Base-by-base conservation (phyloP, 306 rosid genomes). In the Corylus americana region DNA sequence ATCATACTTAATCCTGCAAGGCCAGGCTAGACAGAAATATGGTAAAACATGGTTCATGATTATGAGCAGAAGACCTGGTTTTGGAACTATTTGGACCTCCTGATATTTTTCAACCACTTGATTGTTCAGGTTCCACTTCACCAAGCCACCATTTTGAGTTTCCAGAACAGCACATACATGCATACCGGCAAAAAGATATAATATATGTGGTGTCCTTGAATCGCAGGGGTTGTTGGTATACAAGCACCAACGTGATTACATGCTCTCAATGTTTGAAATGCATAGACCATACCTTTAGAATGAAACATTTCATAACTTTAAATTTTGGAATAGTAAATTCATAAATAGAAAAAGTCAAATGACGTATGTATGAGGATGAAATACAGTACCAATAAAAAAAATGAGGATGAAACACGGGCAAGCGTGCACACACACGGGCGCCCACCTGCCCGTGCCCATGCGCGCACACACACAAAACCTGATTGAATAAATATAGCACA, bases 401-500 rank as follows among this genome's bases (percentile, higher is more conserved):
- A 39, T 39, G 44, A 39, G 44, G 4, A 42, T 42, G 45, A 42
- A 42, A 31, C 35, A 31, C 35, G 2, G 3, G 35, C 35, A 31
- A 31, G 35, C 35, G 0, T 3, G 35, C 35, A 31, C 35, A 31
- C 35, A 31, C 35, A 31, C 3, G 0, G 35, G 35, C 0, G 35
- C 35, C 2, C 35, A 31, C 2, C 35, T 3, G 2, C 35, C 2
- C 35, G 2, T 3, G 2, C 35, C 0, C 2, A 31, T 0, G 35
- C 2, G 2, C 35, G 35, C 35, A 1, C 72, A 64, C 63, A 77
- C 48, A 71, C 73, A 5, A 25, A 59, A 59, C 55, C 53, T 44
- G 45, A 3, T 42, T 35, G 68, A 22, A 80, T 39, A 11, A 78
- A 71, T 27, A 44, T 51, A 55, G 68, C 42, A 86, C 64, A 85